Conservation (phyloP, 129 eudicot genomes). For the Sambucus nigra region DNA sequence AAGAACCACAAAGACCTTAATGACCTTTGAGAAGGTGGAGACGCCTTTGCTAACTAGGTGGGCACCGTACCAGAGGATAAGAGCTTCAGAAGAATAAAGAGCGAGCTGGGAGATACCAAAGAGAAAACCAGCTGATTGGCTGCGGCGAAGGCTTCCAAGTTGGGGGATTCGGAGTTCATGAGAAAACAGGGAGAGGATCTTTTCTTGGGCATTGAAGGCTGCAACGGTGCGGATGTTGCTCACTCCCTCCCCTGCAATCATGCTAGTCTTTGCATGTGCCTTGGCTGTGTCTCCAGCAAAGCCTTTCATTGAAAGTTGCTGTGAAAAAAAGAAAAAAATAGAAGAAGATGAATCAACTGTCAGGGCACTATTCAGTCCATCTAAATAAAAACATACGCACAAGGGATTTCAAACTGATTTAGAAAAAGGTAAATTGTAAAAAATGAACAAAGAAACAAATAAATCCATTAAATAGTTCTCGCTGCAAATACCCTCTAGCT, state of each 20-base stretch:
- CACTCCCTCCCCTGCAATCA: slow-evolving; percentile 98
- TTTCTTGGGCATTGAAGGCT: slow-evolving; percentile 91
- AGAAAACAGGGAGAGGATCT: slow-evolving; percentile 58
- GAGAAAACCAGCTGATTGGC: slow-evolving; percentile 64
- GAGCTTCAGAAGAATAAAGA: slow-evolving; percentile 80
- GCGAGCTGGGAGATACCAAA: slow-evolving; percentile 95
- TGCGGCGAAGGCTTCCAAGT: slow-evolving; percentile 57
- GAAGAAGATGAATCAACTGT: slow-evolving; percentile 9
- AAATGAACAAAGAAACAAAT: no score
- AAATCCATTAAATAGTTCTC: no score
- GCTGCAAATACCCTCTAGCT: no score
- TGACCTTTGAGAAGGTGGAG: slow-evolving; percentile 87
- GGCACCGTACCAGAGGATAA: slow-evolving; percentile 92
- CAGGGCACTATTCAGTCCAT: background rate
- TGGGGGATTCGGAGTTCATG: slow-evolving; percentile 72
- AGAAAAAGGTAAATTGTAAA: no score
- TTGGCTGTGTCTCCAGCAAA: slow-evolving; percentile 98
- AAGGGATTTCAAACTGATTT: background rate
- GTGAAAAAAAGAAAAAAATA: slow-evolving; percentile 18
- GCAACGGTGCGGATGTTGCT: slow-evolving; percentile 96
- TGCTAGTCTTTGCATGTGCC: slow-evolving; percentile 96
- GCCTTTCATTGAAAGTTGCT: slow-evolving; percentile 95
- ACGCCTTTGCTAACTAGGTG: slow-evolving; percentile 65
- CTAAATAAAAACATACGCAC: background rate
- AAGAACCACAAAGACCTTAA: slow-evolving; percentile 79